phyloP scores from a whole-genome alignment of 345 rosid species.

The Isatis tinctoria region DNA sequence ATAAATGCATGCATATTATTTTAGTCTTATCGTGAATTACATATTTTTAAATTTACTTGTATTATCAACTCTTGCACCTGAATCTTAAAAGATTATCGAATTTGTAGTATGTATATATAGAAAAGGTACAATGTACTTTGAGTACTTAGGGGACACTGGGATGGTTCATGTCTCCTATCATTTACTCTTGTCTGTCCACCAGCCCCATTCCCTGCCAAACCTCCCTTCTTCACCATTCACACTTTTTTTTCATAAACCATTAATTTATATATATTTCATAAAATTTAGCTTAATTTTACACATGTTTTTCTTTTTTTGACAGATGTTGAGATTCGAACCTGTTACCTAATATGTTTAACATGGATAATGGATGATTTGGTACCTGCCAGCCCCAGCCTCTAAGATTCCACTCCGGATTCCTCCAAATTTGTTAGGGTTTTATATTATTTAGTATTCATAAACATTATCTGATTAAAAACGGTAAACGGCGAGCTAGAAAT shows the following conservation, averaged over 20 bases:
- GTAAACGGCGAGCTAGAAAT: slow-evolving; percentile 32
- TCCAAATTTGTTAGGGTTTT: slow-evolving; percentile 11
- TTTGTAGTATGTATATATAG: slow-evolving; percentile 5
- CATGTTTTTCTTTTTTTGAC: background rate
- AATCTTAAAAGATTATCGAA: slow-evolving; percentile 9
- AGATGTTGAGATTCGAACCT: slow-evolving; percentile 23
- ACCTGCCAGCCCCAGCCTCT: background rate
- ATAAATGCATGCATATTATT: background rate
- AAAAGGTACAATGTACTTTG: slow-evolving; percentile 36
- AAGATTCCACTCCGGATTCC: slow-evolving; percentile 5
- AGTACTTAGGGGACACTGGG: slow-evolving; percentile 32
- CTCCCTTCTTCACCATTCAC: slow-evolving; percentile 35
- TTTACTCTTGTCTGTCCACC: slow-evolving; percentile 30
- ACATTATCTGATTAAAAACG: slow-evolving; percentile 18
- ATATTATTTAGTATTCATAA: background rate
- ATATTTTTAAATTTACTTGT: background rate
- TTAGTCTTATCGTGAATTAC: background rate
- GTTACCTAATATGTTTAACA: slow-evolving; percentile 29
- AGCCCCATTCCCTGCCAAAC: slow-evolving; percentile 39
- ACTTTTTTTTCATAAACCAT: background rate
- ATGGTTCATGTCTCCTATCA: slow-evolving; percentile 34
- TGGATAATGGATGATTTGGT: slow-evolving; percentile 20
- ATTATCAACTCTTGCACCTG: slow-evolving; percentile 3
- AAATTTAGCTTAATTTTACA: background rate
- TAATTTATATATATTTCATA: background rate